Percentiles rank a stretch among this genome's conserved stretches.
These are phyloP conservation scores for Camillea tinctor DNA, from an alignment of 2,329 filamentous ascomycete genomes.

Conservation along the genomic window DNA sequence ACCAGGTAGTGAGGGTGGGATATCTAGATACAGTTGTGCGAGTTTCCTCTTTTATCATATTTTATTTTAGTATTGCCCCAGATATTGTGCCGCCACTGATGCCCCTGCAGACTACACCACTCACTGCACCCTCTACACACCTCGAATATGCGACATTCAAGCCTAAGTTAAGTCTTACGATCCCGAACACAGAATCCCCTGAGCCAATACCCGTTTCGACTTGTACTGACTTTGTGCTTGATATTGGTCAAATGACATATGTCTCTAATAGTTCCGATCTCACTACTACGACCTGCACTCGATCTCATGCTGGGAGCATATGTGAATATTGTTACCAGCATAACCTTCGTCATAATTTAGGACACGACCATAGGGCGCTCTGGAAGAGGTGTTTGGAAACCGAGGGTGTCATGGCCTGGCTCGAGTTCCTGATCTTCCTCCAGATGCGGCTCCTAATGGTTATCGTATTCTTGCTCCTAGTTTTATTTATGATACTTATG, in stretches of 20 bases:
- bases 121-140: slow-evolving; percentile 7
- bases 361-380: background rate
- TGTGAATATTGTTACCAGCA: slow-evolving; percentile 22
- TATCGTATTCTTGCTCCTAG: slow-evolving; percentile 4
- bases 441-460: slow-evolving; percentile 22
- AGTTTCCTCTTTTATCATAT: background rate
- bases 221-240: slow-evolving; percentile 7
- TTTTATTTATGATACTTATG: slow-evolving; percentile 12
- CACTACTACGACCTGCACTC: background rate
- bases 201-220: background rate
- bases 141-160: slow-evolving; percentile 16
- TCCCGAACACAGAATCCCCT: slow-evolving; percentile 2
- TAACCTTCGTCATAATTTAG: slow-evolving; percentile 12
- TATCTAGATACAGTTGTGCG: background rate
- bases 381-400: slow-evolving; percentile 12
- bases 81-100: background rate
- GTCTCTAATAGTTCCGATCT: background rate
- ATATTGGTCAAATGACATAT: slow-evolving; percentile 7
- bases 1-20: no score
- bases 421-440: slow-evolving; percentile 17
- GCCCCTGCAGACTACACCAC: slow-evolving; percentile 10
- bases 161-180: slow-evolving; percentile 9
- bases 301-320: background rate
- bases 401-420: slow-evolving; percentile 10
- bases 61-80: background rate